Base-by-base conservation (phyloP, 176 grass and related monocot genomes). In the Triticum dicoccoides region DNA sequence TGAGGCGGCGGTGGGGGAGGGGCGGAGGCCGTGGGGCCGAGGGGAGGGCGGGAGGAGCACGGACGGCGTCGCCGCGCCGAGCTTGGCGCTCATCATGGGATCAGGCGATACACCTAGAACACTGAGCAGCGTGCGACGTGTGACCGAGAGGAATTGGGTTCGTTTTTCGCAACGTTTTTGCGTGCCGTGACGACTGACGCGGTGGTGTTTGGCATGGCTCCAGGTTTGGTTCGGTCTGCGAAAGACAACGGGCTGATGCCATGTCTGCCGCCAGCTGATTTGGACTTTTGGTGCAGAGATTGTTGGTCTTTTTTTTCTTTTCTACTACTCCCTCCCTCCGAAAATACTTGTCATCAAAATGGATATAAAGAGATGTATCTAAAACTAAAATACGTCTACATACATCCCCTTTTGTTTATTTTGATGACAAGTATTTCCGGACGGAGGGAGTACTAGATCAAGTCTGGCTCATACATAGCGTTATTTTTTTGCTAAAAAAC, bases 11-110 rank as follows among this genome's bases (percentile, higher is more conserved):
- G 29, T 44, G 25, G 78, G 34, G 27, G 80, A 41, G 54, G 73
- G 4, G 61, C 82, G 74, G 76, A 76, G 23, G 56, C 52, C 72
- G 33, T 37, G 23, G 23, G 54, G 65, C 65, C 84, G 71, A 67
- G 78, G 83, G 63, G 83, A 47, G 37, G 77, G 76, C 38, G 63
- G 37, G 85, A 80, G 69, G 37, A 83, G 79, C 63, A 69, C 47
- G 27, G 83, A 77, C 27, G 72, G 87, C 74, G 25, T 68, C 67
- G 61, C n/a, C 79, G 68, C 24, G 29, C 68, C 88, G 27, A 86
- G 47, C 61, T 75, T 84, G 62, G 83, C 49, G 70, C 45, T 12
- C 44, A 77, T 62, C 88, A 86, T 90, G 6, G 59, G 34, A 44
- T 24, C 35, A 34, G 73, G 9, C 41, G 42, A n/a, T 3, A 52